Percentiles rank a stretch among this genome's conserved stretches.
Conservation (phyloP, 2,329 filamentous ascomycete species). For the Scytalidium sp. region DNA sequence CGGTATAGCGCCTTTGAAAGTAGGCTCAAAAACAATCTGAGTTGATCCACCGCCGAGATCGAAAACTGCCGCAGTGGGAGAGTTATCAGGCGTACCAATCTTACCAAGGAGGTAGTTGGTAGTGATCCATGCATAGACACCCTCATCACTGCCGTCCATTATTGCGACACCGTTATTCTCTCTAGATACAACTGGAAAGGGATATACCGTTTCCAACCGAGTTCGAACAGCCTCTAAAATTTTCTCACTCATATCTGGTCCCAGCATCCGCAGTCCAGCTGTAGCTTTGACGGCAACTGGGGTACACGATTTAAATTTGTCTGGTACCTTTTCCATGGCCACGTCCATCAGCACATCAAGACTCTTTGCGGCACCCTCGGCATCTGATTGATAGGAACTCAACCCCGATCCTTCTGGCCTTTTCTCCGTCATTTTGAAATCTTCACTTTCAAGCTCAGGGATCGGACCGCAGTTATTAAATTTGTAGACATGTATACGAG, state of each 20-base stretch:
- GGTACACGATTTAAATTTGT: conserved; percentile 85
- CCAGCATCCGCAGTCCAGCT: conserved; percentile 85
- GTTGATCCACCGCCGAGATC: conserved; percentile 96
- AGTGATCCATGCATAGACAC: conserved; percentile 98
- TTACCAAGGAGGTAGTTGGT: conserved; percentile 98
- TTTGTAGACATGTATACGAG: conserved; percentile 96
- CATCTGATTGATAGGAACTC: conserved; percentile 83
- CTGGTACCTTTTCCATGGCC: conserved; percentile 79
- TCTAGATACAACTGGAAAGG: conserved; percentile 87
- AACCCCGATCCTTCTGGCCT: conserved; percentile 69
- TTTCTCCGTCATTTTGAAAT: conserved; percentile 92
- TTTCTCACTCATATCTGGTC: conserved; percentile 72
- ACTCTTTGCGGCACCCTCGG: conserved; percentile 83
- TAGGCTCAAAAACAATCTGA: conserved; percentile 97
- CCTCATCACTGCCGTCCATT: conserved; percentile 97
- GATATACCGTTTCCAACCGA: conserved; percentile 83
- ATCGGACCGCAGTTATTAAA: conserved; percentile 98
- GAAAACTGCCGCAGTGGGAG: conserved; percentile 88
- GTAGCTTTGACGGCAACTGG: conserved; percentile 98
- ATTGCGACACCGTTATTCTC: conserved; percentile 88
- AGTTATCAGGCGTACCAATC: conserved; percentile 89
- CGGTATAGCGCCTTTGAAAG: conserved; percentile 80
- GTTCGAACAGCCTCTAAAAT: conserved; percentile 83
- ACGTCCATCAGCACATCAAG: conserved; percentile 85
- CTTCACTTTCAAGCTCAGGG: conserved; percentile 90